Percentiles rank a stretch among this genome's conserved stretches.
Conservation (phyloP, 352 stramenopile species). For the Blastocystis sp. region DNA sequence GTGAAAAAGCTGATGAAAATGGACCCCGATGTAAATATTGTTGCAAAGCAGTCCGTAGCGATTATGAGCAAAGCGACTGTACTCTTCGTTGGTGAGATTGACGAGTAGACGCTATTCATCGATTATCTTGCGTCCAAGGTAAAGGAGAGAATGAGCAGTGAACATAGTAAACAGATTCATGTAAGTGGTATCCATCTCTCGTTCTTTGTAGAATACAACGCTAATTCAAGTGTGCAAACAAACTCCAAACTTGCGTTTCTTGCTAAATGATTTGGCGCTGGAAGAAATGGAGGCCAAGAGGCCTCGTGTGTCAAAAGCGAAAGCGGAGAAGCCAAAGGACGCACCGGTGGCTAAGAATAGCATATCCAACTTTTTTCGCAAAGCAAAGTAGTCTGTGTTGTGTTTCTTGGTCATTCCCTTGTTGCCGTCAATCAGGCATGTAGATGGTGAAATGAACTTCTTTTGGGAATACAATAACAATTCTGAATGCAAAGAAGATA, state of each 20-base stretch:
- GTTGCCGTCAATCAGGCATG: no score
- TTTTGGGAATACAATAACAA: no score
- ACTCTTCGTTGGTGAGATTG: not conserved
- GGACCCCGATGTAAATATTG: slow-evolving; percentile 40
- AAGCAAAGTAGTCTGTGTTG: not conserved
- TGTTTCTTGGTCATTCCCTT: no score
- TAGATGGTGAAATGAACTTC: no score
- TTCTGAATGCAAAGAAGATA: no score
- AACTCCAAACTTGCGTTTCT: slow-evolving; percentile 1
- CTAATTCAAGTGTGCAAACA: slow-evolving; percentile 41
- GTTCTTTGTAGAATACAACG: not conserved
- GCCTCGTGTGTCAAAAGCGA: not conserved
- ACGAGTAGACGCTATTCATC: slow-evolving; percentile 40
- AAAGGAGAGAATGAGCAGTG: slow-evolving; percentile 1
- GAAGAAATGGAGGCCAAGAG: slow-evolving; percentile 38
- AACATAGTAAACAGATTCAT: slow-evolving; percentile 4
- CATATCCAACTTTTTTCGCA: not conserved
- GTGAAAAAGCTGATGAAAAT: slow-evolving; percentile 55
- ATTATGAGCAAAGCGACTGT: slow-evolving; percentile 52
- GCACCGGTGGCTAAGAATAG: not conserved
- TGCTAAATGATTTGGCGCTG: slow-evolving; percentile 10
- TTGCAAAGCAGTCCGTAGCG: not conserved
- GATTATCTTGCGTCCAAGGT: not conserved
- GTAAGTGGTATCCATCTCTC: not conserved
- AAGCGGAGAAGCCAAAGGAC: not conserved